These are phyloP conservation scores for Hortaea sp. DNA, from an alignment of 2,329 filamentous ascomycete genomes.

Conservation along the genomic window DNA sequence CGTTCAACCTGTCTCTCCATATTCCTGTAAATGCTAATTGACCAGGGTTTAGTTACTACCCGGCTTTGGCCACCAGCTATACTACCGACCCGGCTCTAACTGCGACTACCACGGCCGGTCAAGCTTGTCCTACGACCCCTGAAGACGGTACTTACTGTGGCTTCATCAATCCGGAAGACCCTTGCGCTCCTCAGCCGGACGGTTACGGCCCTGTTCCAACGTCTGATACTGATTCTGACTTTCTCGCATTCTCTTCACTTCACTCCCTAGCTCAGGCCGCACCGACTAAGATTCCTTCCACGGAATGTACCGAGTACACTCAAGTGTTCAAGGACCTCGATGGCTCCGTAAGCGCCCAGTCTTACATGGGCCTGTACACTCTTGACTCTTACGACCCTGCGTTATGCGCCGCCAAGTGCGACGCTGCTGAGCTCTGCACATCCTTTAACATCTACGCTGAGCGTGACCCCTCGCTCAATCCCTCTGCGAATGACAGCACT, in stretches of 20 bases:
- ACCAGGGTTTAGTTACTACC: conserved; percentile 9
- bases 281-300: conserved; percentile 15
- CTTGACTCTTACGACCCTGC: conserved; percentile 21
- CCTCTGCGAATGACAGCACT: conserved; percentile 18
- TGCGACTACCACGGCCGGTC: conserved; percentile 11
- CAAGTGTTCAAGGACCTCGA: conserved; percentile 24
- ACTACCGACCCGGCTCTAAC: conserved; percentile 15
- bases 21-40: too few relatives aligned
- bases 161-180: conserved; percentile 29
- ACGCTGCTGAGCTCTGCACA: conserved; percentile 22
- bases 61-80: conserved; percentile 14
- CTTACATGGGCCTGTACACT: conserved; percentile 24
- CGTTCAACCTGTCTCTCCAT: not conserved
- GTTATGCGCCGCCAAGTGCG: conserved; percentile 22
- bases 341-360: conserved; percentile 19
- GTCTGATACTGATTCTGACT: conserved; percentile 17
- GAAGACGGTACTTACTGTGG: conserved; percentile 23
- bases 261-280: conserved; percentile 12
- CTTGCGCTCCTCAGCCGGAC: conserved; percentile 29
- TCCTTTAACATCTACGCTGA: conserved; percentile 28
- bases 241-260: conserved; percentile 17
- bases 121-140: conserved; percentile 16
- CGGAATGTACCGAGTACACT: conserved; percentile 15
- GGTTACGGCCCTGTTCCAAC: conserved; percentile 22
- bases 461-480: conserved; percentile 24